Evolutionary conservation across 2,329 filamentous ascomycete species (phyloP), one percentile per base, ranked within the genome.

Genomic region (Aspergillus aculeatinus): DNA sequence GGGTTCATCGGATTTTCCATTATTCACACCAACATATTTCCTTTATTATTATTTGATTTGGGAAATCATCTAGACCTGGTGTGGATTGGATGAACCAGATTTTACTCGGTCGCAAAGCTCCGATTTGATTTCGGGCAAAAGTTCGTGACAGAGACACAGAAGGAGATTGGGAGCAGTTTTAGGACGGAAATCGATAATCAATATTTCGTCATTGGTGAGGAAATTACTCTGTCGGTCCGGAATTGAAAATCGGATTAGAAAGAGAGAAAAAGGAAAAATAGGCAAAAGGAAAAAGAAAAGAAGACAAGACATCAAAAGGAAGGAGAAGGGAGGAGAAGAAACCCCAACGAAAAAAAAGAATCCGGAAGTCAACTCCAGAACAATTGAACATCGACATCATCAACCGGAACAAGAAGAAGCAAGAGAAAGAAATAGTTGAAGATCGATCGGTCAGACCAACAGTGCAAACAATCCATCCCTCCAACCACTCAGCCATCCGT

Each of bases 1-100:
- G 39, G 39, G 39, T 44, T 19, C n/a, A 44, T 44, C 39, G 39
- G 39, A 44, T 49, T 58, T 49, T 44, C 44, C 54, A 39, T 42
- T 44, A 44, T 19, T 44, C 39, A 44, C n/a, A 44, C 53, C 50
- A 33, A 52, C 27, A 42, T 59, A 53, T 57, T 52, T 29, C 48
- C 52, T 21, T 42, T 39, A 21, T 33, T 31, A 21, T 27, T 47
- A 31, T 29, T 27, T 35, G 51, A 53, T 16, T 29, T 48, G 53
- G 39, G 29, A 48, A 44, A 19, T n/a, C 53, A 50, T 61, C 52
- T 60, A 52, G 49, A 60, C 29, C 48, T n/a, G 35, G 42, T 19
- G 27, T 54, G 42, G 31, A 58, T 58, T 61, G 55, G 51, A 49
- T 55, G 59, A 61, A 47, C 59, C 51, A 58, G 50, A 51, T 44